phyloP scores from a whole-genome alignment of 306 rosid species.

The Vigna unguiculata region DNA sequence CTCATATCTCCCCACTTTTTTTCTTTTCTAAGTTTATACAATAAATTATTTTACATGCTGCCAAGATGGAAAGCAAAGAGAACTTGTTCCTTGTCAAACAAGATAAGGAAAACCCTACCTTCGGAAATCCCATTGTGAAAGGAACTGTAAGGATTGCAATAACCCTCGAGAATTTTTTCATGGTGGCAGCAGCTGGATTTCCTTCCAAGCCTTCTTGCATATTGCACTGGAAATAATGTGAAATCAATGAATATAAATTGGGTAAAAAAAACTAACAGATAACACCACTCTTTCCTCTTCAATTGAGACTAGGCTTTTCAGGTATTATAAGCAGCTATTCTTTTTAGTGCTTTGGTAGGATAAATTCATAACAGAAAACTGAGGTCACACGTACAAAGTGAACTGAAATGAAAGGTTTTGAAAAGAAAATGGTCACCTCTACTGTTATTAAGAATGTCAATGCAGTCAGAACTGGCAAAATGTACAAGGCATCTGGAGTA shows the following conservation, averaged over 20 bases:
- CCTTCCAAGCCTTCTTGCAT: constrained; percentile 96
- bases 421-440: constrained; percentile 65
- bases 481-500: constrained; percentile 73
- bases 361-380: background rate
- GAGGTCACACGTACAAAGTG: constrained; percentile 1
- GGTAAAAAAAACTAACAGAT: constrained; percentile 5
- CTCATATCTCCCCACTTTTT: no score
- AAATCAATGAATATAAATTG: constrained; percentile 9
- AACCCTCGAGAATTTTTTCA: constrained; percentile 83
- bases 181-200: constrained; percentile 73
- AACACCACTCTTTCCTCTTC: constrained; percentile 14
- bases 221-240: constrained; percentile 62
- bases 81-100: background rate
- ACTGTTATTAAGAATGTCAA: constrained; percentile 80
- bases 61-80: background rate
- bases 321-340: constrained; percentile 12
- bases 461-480: constrained; percentile 75
- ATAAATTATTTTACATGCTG: background rate
- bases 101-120: background rate
- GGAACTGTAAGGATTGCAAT: constrained; percentile 89
- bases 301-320: constrained; percentile 11
- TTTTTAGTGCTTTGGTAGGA: background rate
- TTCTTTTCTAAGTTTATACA: background rate
- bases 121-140: constrained; percentile 76
- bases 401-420: background rate